Base-by-base conservation (phyloP, 805 yeast species). In the Candida nemodendra region DNA sequence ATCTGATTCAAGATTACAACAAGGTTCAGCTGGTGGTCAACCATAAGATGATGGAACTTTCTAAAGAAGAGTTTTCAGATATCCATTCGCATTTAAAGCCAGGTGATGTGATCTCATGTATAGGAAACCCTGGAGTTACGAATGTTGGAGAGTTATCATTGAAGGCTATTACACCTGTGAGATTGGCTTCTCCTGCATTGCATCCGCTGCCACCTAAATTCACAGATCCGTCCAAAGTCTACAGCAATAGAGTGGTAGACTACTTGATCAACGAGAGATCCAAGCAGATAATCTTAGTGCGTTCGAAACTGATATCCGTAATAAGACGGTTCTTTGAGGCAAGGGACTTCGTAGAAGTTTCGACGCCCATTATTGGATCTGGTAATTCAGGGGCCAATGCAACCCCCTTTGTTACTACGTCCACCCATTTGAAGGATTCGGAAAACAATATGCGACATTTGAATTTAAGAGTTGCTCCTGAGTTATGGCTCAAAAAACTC, bases 401-500 rank as follows among this genome's bases (percentile, higher is more conserved):
- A 0, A 73, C 74, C n/a, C 96, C 98, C 0, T 93, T 93, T 50
- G 54, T 53, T 1, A 88, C 97, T 0, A 36, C 46, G 2, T 54
- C 62, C 12, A 46, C 34, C 2, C 71, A 70, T 19, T 36, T 69
- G 40, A 52, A 62, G 18, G 65, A 64, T 14, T 44, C 49, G 3
- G 48, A 41, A 25, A 54, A 40, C 9, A 39, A 44, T 8, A 43
- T 45, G 2, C 35, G 53, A 1, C 64, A 65, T 9, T 61, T 88
- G 7, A 81, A 76, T 38, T 60, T 93, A 30, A 66, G 99, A 29
- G 91, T 93, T 2, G 97, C 99, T 0, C 99, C 99, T 0, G 99
- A 91, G 54, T 64, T 93, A 26, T 93, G 96, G 96, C 71, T 93
- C 38, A 93, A 93, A 56, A 74, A 84, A 47, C 63, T 93, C 34